A percentile compares a stretch with the other conserved stretches of the same genome.
Evolutionary conservation across 495 filamentous ascomycete species (phyloP).

Genomic region (Penicillium parvum): DNA sequence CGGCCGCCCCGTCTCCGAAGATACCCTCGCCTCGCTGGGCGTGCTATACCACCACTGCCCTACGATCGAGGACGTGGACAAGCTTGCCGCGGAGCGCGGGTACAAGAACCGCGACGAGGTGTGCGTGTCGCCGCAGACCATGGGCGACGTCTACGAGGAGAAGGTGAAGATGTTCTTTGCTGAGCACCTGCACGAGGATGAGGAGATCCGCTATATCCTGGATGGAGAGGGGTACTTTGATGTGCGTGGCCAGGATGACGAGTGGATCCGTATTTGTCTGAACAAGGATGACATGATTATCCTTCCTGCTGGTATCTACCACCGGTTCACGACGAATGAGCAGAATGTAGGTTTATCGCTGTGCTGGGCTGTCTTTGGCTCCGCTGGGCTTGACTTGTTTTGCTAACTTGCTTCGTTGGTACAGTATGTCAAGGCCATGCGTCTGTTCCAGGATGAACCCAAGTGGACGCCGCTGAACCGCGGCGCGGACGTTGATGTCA

Average conservation of each 20-base stretch:
- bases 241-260: constrained; percentile 64
- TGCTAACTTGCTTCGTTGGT: constrained; percentile 16
- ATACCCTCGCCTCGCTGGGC: constrained; percentile 66
- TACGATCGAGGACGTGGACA: constrained; percentile 60
- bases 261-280: constrained; percentile 82
- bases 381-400: not conserved
- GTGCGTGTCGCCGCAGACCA: constrained; percentile 76
- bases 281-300: constrained; percentile 75
- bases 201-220: constrained; percentile 96
- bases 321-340: constrained; percentile 91
- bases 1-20: constrained; percentile 54
- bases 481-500: constrained; percentile 69
- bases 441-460: constrained; percentile 96
- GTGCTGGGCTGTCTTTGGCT: not conserved
- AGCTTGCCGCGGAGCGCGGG: constrained; percentile 64
- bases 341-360: constrained; percentile 64
- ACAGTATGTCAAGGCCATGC: constrained; percentile 93
- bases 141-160: constrained; percentile 76
- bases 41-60: constrained; percentile 72
- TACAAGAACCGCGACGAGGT: constrained; percentile 97
- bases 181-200: constrained; percentile 96
- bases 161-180: constrained; percentile 92
- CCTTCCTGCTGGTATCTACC: constrained; percentile 93
- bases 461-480: constrained; percentile 97
- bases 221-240: constrained; percentile 93